A percentile compares a stretch with the other conserved stretches of the same genome.
Conservation (phyloP, 768 basidiomycete species). For the Amanita exitialis region DNA sequence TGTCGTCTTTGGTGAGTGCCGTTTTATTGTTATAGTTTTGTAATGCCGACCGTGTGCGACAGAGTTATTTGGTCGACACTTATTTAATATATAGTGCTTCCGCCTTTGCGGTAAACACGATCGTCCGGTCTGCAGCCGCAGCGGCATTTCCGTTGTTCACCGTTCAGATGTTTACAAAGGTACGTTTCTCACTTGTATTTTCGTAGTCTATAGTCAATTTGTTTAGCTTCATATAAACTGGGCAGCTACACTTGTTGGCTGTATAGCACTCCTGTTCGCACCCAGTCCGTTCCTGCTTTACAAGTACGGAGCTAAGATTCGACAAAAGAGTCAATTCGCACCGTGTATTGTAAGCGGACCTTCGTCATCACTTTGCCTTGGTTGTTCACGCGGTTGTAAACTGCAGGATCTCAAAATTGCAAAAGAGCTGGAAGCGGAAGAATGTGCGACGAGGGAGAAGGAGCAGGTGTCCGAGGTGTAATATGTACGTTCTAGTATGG, state of each 20-base stretch:
- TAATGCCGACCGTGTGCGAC: slow-evolving; percentile 36
- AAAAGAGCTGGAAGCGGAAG: slow-evolving; percentile 22
- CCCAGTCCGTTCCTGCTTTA: slow-evolving; percentile 67
- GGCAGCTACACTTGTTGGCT: slow-evolving; percentile 46
- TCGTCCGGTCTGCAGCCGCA: slow-evolving; percentile 46
- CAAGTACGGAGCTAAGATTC: slow-evolving; percentile 50
- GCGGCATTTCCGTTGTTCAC: slow-evolving; percentile 62
- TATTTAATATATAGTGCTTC: slow-evolving; percentile 53
- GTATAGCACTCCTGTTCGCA: slow-evolving; percentile 43
- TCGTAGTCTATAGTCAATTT: neutral
- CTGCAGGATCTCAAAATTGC: slow-evolving; percentile 33
- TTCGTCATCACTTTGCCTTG: neutral
- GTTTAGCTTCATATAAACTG: slow-evolving; percentile 40
- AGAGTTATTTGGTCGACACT: slow-evolving; percentile 52
- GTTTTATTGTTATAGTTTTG: slow-evolving; percentile 43
- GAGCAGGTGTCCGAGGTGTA: no score
- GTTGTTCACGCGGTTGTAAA: neutral
- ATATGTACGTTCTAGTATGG: no score
- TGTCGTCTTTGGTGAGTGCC: slow-evolving; percentile 39
- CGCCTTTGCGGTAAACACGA: slow-evolving; percentile 52
- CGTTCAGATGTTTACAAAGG: slow-evolving; percentile 48
- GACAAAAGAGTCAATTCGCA: slow-evolving; percentile 48
- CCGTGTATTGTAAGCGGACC: slow-evolving; percentile 30
- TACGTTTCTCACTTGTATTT: slow-evolving; percentile 27
- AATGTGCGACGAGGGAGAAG: neutral